A percentile compares a stretch with the other conserved stretches of the same genome.
These are phyloP conservation scores for Phyllosticta citriasiana DNA, from an alignment of 2,329 filamentous ascomycete species.

Conservation along the genomic window DNA sequence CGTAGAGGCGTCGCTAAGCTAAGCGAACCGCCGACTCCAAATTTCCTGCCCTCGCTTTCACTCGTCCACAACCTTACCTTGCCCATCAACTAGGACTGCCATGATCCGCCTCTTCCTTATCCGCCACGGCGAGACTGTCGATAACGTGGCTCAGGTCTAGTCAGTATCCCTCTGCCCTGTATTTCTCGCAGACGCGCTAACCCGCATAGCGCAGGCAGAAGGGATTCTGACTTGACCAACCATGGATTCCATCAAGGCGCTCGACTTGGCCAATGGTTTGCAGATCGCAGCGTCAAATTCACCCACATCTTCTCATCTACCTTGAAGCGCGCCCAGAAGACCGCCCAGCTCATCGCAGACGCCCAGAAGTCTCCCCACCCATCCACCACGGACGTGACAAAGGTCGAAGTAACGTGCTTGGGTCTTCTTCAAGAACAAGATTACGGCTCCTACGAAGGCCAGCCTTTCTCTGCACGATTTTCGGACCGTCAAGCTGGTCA, in stretches of 20 bases:
- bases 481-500: conserved; percentile 31
- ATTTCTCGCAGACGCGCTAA: conserved; percentile 17
- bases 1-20: not conserved
- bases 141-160: conserved; percentile 75
- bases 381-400: not conserved
- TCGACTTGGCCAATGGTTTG: conserved; percentile 58
- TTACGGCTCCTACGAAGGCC: conserved; percentile 62
- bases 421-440: conserved; percentile 56
- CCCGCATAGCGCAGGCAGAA: conserved; percentile 57
- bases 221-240: conserved; percentile 69
- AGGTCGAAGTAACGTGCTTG: conserved; percentile 2
- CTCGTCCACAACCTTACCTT: not conserved
- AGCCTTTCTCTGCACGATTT: conserved; percentile 35
- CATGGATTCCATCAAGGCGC: conserved; percentile 74
- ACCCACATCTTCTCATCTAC: conserved; percentile 69
- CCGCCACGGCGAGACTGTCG: conserved; percentile 81
- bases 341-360: conserved; percentile 55
- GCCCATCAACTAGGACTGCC: not conserved
- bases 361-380: conserved; percentile 34
- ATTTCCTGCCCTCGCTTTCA: not conserved
- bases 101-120: conserved; percentile 62
- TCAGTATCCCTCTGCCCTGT: conserved; percentile 27
- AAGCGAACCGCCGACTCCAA: not conserved
- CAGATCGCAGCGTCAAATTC: conserved; percentile 53
- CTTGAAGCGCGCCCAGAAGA: conserved; percentile 61